Evolutionary conservation across 148 eudicot genomes (phyloP).

Genomic region (Euryodendron excelsum): DNA sequence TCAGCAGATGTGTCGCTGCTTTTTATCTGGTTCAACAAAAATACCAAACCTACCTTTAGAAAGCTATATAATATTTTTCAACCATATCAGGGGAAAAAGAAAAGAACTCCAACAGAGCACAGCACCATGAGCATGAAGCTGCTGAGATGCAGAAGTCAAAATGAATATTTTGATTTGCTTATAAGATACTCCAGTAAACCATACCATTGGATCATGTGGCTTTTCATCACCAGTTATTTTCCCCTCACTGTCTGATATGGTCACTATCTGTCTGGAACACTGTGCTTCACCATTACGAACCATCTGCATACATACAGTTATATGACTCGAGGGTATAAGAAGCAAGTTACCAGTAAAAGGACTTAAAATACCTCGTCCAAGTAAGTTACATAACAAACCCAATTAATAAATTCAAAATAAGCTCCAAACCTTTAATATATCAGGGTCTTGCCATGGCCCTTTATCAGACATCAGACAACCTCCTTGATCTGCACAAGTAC

Average conservation of each 20-base stretch:
- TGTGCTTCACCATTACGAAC: conserved; percentile 39
- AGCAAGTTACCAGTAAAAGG: neutral
- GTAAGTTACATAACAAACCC: neutral
- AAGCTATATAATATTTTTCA: neutral
- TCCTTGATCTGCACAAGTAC: conserved; percentile 69
- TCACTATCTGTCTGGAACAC: conserved; percentile 17
- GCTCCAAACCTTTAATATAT: conserved; percentile 53
- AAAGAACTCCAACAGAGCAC: neutral
- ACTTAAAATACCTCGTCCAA: neutral
- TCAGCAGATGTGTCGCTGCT: conserved; percentile 18
- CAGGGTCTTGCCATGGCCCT: conserved; percentile 88
- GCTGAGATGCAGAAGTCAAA: neutral
- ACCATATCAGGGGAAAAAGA: neutral
- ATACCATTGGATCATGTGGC: conserved; percentile 32
- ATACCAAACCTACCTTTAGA: neutral
- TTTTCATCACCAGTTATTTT: conserved; percentile 37
- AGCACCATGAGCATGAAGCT: too few relatives aligned
- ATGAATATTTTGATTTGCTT: neutral
- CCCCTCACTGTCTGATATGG: conserved; percentile 39
- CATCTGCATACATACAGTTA: conserved; percentile 28
- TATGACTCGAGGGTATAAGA: neutral
- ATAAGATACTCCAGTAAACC: neutral
- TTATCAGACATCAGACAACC: conserved; percentile 77
- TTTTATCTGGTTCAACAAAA: conserved; percentile 34
- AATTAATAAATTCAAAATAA: neutral